Evolutionary conservation across 305 asterid species (phyloP), one percentile per base, ranked within the genome.

Genomic region (Fraxinus baroniana): DNA sequence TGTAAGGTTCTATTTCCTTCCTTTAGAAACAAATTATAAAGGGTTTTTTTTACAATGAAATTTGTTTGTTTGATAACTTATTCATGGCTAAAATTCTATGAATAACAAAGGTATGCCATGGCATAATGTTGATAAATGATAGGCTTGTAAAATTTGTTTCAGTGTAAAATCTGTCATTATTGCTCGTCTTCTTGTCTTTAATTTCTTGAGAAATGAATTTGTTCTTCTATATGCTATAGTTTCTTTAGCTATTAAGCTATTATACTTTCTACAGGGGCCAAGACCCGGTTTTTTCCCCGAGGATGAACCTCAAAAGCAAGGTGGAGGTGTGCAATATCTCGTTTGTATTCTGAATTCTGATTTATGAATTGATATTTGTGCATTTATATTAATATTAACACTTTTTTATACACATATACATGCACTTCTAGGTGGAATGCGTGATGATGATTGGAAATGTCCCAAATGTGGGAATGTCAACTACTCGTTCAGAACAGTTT

Each of bases 401-500:
- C 68, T 72, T 64, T n/a, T 81, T 84, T 7, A 68, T 83, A 32
- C 18, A 26, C 18, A 26, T 26, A 64, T 64, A 9, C 36, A 22
- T 85, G 74, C 36, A 78, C 84, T 85, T 44, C 66, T 83, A 95
- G 98, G 90, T 86, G 98, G 91, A 87, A 85, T 92, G 66, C 96
- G 97, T 71, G 98, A 92, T 87, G 92, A 90, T 82, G 98, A 95
- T 85, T 95, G 97, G 98, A 86, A 87, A 39, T 95, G 98, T 86
- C 98, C 98, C 35, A 91, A 95, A 84, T 95, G 98, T 86, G 97
- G 97, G 39, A 94, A 94, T 77, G 92, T 94, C 82, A 93, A 93
- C 82, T 94, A 91, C 82, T 91, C 97, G 32, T 94, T 93, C 78
- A 91, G 97, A 87, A 88, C 89, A 5, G 92, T 91, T 73, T 94